Evolutionary conservation across 495 filamentous ascomycete genomes (phyloP).

Genomic region (Hypoxylon cercidicola): DNA sequence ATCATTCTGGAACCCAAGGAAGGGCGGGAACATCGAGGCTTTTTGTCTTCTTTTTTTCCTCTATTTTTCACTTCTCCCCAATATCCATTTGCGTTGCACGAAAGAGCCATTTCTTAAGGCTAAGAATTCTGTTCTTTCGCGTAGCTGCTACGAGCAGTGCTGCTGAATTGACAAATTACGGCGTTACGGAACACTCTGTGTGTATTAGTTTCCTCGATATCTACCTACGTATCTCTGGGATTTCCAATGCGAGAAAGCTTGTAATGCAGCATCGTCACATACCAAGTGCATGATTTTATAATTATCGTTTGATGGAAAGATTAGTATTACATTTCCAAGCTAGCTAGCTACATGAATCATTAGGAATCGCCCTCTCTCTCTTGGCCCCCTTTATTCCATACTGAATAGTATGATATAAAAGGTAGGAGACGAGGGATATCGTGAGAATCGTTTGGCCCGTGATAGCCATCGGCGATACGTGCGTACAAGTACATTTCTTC

Average conservation of each 20-base stretch:
- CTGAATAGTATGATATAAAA: neutral
- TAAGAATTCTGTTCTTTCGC: neutral
- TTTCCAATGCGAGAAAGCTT: too few relatives aligned
- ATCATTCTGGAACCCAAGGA: neutral
- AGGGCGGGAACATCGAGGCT: neutral
- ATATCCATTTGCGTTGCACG: slow-evolving; percentile 1
- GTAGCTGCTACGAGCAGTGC: too few relatives aligned
- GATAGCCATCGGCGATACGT: slow-evolving; percentile 8
- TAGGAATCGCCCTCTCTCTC: slow-evolving; percentile 5
- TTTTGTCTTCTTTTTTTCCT: slow-evolving; percentile 3
- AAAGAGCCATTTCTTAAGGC: neutral
- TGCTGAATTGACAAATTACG: too few relatives aligned
- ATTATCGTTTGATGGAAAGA: neutral
- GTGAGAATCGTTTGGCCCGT: slow-evolving; percentile 20
- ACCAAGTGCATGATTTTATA: neutral
- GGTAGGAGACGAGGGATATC: neutral
- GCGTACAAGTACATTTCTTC: slow-evolving; percentile 31
- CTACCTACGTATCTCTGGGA: too few relatives aligned
- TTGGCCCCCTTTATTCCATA: neutral
- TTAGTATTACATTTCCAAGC: slow-evolving; percentile 1
- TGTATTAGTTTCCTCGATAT: too few relatives aligned
- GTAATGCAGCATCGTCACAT: too few relatives aligned
- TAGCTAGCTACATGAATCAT: slow-evolving; percentile 17
- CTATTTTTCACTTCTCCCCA: slow-evolving; percentile 3
- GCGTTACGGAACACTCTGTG: too few relatives aligned